Evolutionary conservation across 164 flowering plant genomes (phyloP).

Genomic region (Aristolochia contorta): DNA sequence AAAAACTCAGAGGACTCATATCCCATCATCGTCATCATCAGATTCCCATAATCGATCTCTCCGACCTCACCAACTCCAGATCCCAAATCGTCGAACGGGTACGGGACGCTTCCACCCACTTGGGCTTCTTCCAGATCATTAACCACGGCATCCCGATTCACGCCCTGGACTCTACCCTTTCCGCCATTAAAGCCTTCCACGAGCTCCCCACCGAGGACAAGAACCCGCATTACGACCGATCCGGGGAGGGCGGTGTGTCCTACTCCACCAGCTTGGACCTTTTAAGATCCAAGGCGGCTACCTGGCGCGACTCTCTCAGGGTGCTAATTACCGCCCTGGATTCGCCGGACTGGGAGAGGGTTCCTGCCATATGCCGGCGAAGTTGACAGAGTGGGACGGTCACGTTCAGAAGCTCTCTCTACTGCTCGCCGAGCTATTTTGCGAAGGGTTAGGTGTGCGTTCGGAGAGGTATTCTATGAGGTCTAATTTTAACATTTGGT

Average conservation of each 20-base stretch:
- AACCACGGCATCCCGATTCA: conserved; percentile 16
- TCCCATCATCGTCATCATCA: neutral
- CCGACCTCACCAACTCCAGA: neutral
- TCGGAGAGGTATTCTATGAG: too few species aligned
- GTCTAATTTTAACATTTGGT: too few species aligned
- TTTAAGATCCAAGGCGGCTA: conserved; percentile 19
- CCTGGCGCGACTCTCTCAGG: conserved; percentile 21
- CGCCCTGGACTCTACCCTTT: conserved; percentile 7
- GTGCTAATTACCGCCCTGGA: conserved; percentile 12
- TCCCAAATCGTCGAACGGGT: conserved; percentile 11
- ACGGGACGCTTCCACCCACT: conserved; percentile 10
- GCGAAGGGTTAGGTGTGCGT: conserved; percentile 51
- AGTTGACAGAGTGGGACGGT: conserved; percentile 35
- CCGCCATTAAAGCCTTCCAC: conserved; percentile 2
- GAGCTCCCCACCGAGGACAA: conserved; percentile 3
- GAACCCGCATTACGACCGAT: conserved; percentile 7
- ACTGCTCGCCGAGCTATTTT: conserved; percentile 32
- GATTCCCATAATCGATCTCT: conserved; percentile 23
- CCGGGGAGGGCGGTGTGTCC: neutral
- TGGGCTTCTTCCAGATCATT: conserved; percentile 24
- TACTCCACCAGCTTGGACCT: conserved; percentile 17
- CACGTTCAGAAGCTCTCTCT: conserved; percentile 24
- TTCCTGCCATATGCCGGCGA: conserved; percentile 16
- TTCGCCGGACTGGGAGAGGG: neutral
- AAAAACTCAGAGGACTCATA: conserved; percentile 10